Evolutionary conservation across 371 early-diverging fungal genomes (phyloP).

Genomic region (Mortierella sp.): DNA sequence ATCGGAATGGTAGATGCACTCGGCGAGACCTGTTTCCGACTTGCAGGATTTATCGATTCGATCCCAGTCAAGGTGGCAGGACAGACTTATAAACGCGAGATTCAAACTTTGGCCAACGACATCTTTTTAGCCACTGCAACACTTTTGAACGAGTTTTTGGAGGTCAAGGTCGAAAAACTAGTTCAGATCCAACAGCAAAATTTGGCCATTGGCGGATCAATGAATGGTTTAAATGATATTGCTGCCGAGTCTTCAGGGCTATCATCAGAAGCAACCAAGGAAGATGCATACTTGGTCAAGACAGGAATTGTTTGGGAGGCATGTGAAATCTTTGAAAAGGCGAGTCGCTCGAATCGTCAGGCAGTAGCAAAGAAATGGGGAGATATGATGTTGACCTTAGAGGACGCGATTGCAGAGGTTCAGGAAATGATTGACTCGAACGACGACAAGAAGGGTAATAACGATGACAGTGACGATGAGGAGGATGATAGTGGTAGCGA

Average conservation of each 20-base stretch:
- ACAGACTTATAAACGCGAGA: conserved; percentile 47
- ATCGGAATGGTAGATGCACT: conserved; percentile 47
- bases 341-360: conserved; percentile 42
- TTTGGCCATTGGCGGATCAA: not conserved
- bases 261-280: conserved; percentile 12
- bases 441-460: conserved; percentile 33
- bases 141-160: conserved; percentile 52
- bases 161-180: conserved; percentile 28
- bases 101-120: conserved; percentile 41
- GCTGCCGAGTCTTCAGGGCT: not conserved
- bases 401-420: conserved; percentile 54
- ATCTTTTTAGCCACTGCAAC: conserved; percentile 48
- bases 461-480: conserved; percentile 19
- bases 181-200: conserved; percentile 36
- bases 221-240: conserved; percentile 5
- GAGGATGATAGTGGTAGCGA: conserved; percentile 30
- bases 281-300: conserved; percentile 48
- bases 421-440: conserved; percentile 54
- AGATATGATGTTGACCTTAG: conserved; percentile 46
- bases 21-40: conserved; percentile 50
- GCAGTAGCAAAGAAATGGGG: conserved; percentile 55
- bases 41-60: conserved; percentile 51
- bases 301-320: conserved; percentile 55
- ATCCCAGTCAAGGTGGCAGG: conserved; percentile 52
- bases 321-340: conserved; percentile 48